Percentiles rank a stretch among this genome's conserved stretches.
These are phyloP conservation scores for Nephromyces sp. DNA, from an alignment of 169 alveolate genomes.

Conservation along the genomic window DNA sequence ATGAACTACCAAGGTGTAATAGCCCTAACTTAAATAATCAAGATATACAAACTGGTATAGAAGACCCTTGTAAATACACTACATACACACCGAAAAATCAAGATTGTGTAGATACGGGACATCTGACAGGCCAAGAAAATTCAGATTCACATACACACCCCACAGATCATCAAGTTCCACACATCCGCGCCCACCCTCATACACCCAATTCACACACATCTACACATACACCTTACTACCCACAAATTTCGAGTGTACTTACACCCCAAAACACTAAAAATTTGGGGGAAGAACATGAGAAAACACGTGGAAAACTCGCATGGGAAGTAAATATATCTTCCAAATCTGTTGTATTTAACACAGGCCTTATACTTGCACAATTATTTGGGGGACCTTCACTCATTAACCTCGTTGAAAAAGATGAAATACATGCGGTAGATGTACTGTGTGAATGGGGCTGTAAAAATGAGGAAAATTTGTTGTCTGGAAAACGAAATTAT, in stretches of 20 bases:
- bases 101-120: too few relatives aligned
- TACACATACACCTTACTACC: too few relatives aligned
- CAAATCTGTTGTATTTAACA: conserved; percentile 40
- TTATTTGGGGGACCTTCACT: conserved; percentile 48
- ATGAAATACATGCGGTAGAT: conserved; percentile 48
- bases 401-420: conserved; percentile 32
- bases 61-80: too few relatives aligned
- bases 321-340: conserved; percentile 43
- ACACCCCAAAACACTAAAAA: too few relatives aligned
- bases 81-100: too few relatives aligned
- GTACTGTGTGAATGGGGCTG: conserved; percentile 54
- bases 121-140: background rate
- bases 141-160: conserved; percentile 5
- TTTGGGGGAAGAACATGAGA: conserved; percentile 13
- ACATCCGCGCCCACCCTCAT: too few relatives aligned
- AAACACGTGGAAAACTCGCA: conserved; percentile 20
- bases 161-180: too few relatives aligned
- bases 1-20: too few relatives aligned
- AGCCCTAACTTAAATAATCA: too few relatives aligned
- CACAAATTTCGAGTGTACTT: too few relatives aligned
- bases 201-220: too few relatives aligned
- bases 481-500: conserved; percentile 26
- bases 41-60: too few relatives aligned
- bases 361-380: conserved; percentile 46
- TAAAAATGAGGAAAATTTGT: conserved; percentile 26